These are phyloP conservation scores for Metschnikowia santaceciliae DNA, from an alignment of 805 yeast species.

Conservation along the genomic window DNA sequence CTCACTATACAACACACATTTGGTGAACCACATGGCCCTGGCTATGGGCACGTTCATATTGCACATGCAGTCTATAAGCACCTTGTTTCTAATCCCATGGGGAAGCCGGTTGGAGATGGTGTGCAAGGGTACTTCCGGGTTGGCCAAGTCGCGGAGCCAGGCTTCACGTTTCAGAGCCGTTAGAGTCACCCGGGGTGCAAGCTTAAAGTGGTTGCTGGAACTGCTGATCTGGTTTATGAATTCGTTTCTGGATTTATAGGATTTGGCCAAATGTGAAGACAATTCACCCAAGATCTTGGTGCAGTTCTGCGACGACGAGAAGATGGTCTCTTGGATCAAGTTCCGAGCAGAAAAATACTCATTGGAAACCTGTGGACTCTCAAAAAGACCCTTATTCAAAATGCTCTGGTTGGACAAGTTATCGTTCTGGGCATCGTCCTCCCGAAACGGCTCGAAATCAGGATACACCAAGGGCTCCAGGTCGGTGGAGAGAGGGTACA, in stretches of 20 bases:
- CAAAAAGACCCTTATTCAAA: constrained; percentile 69
- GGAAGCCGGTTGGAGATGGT: constrained; percentile 78
- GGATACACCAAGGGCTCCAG: constrained; percentile 44
- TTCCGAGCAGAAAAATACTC: constrained; percentile 71
- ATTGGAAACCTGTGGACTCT: constrained; percentile 56
- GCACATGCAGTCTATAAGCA: constrained; percentile 69
- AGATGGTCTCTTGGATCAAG: constrained; percentile 45
- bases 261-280: constrained; percentile 35
- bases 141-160: constrained; percentile 81
- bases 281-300: constrained; percentile 34
- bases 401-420: constrained; percentile 45
- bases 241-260: constrained; percentile 37
- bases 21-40: constrained; percentile 89
- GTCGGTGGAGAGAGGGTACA: constrained; percentile 34
- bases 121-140: constrained; percentile 59
- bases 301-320: constrained; percentile 34
- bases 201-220: constrained; percentile 49
- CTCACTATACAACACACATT: constrained; percentile 74
- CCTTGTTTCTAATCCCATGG: constrained; percentile 78
- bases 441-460: constrained; percentile 65
- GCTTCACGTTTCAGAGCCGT: constrained; percentile 81
- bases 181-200: constrained; percentile 86
- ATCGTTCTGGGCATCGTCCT: constrained; percentile 32
- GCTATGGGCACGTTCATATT: constrained; percentile 62
- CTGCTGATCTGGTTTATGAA: constrained; percentile 35